These are phyloP conservation scores for Hanseniaspora nectarophila DNA, from an alignment of 805 yeast genomes.

Conservation along the genomic window DNA sequence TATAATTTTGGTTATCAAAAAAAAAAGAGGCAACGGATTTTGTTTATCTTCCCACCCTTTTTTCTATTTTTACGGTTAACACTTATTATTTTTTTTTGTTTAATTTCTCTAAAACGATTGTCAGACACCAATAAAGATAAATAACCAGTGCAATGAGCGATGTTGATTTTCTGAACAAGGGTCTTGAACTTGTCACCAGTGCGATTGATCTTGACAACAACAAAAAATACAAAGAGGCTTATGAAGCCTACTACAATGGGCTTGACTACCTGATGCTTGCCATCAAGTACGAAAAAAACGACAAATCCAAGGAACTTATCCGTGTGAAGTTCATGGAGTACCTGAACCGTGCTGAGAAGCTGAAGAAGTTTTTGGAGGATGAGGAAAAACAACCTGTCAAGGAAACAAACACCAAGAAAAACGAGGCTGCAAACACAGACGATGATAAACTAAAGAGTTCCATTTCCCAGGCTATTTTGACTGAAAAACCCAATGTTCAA, in stretches of 20 bases:
- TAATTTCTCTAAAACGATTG: too few relatives aligned
- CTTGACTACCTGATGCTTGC: constrained; percentile 93
- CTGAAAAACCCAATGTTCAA: constrained; percentile 81
- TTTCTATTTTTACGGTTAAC: too few relatives aligned
- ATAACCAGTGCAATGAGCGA: constrained; percentile 30
- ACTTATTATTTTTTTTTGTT: too few relatives aligned
- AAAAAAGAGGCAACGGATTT: too few relatives aligned
- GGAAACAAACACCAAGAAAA: constrained; percentile 29
- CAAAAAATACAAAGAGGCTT: constrained; percentile 84
- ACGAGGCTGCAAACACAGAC: constrained; percentile 47
- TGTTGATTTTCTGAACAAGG: constrained; percentile 77
- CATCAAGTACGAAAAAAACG: constrained; percentile 84
- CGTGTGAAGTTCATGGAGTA: constrained; percentile 85
- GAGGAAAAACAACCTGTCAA: constrained; percentile 32
- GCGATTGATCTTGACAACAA: constrained; percentile 93
- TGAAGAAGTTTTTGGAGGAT: constrained; percentile 77
- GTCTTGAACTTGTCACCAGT: constrained; percentile 85
- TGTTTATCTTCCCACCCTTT: too few relatives aligned
- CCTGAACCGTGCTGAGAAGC: constrained; percentile 81
- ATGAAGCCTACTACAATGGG: constrained; percentile 82
- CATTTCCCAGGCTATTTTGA: constrained; percentile 75
- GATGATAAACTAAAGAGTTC: constrained; percentile 80
- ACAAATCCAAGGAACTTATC: constrained; percentile 75
- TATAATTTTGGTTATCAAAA: too few relatives aligned
- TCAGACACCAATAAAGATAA: neutral